Conservation (phyloP, 78 protist species). For the slime mould (Dictyostelium discoideum) region DNA sequence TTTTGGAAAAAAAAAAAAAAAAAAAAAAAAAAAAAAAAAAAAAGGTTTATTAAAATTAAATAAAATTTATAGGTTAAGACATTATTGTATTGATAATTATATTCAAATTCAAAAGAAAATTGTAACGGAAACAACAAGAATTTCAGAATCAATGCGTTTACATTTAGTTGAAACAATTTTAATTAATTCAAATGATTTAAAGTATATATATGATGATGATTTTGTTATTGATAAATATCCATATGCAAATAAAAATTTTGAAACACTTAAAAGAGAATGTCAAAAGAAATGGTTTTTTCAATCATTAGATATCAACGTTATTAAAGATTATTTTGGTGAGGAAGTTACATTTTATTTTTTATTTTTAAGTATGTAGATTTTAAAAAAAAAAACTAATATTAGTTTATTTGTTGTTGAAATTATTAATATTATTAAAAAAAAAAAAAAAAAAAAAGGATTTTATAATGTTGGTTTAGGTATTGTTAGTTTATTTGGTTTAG, state of each 20-base stretch:
- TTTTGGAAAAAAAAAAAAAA: background rate
- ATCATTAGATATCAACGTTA: background rate
- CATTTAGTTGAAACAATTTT: slow-evolving; percentile 3
- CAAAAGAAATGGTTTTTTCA: background rate
- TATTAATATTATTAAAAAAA: no score
- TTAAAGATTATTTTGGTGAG: slow-evolving; percentile 51
- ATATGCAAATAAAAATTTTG: slow-evolving; percentile 9
- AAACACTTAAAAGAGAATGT: background rate
- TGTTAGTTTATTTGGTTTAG: background rate
- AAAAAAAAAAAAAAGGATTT: background rate
- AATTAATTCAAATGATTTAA: background rate
- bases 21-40: background rate
- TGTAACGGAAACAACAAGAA: background rate
- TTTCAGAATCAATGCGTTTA: slow-evolving; percentile 25
- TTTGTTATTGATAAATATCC: slow-evolving; percentile 26
- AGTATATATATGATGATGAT: background rate
- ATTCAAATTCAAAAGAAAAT: background rate
- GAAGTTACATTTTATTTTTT: slow-evolving; percentile 45
- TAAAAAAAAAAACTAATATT: no score
- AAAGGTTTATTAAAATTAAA: no score
- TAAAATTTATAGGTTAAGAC: slow-evolving; percentile 6
- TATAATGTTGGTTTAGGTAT: slow-evolving; percentile 11
- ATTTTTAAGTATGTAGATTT: slow-evolving; percentile 12
- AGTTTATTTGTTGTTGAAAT: no score
- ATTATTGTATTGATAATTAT: background rate